phyloP scores from a whole-genome alignment of 495 filamentous ascomycete genomes.

The Astrothelium subdiscretum region DNA sequence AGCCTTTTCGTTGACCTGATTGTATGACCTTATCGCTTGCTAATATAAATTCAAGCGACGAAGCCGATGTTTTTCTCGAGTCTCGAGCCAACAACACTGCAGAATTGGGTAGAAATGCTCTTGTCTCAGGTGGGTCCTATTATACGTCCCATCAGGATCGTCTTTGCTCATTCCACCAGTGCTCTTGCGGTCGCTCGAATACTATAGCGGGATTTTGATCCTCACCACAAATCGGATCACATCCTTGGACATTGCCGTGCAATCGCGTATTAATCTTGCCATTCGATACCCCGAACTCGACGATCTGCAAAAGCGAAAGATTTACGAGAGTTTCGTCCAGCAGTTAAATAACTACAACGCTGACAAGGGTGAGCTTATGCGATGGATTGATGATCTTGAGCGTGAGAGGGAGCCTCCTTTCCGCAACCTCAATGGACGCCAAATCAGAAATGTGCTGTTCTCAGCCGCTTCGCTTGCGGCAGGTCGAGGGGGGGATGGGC shows the following conservation, averaged over 20 bases:
- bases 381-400: neutral
- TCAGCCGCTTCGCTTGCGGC: neutral
- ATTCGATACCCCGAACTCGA: slow-evolving; percentile 31
- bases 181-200: slow-evolving; percentile 41
- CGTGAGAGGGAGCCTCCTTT: neutral
- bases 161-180: slow-evolving; percentile 15
- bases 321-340: neutral
- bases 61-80: slow-evolving; percentile 59
- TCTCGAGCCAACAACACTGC: slow-evolving; percentile 19
- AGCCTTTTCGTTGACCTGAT: neutral
- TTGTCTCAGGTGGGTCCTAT: slow-evolving; percentile 13
- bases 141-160: neutral
- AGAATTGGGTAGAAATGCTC: slow-evolving; percentile 30
- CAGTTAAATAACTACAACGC: neutral
- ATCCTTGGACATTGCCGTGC: slow-evolving; percentile 31
- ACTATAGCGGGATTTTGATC: slow-evolving; percentile 52
- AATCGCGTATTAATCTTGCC: slow-evolving; percentile 32
- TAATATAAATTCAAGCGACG: slow-evolving; percentile 29
- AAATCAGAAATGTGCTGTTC: neutral
- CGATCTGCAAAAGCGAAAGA: neutral
- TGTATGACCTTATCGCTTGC: neutral
- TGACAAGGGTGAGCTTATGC: neutral
- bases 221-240: slow-evolving; percentile 35
- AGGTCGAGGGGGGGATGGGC: neutral
- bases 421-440: neutral